These are phyloP conservation scores for Candida andamanensis DNA, from an alignment of 805 yeast species.

Conservation along the genomic window DNA sequence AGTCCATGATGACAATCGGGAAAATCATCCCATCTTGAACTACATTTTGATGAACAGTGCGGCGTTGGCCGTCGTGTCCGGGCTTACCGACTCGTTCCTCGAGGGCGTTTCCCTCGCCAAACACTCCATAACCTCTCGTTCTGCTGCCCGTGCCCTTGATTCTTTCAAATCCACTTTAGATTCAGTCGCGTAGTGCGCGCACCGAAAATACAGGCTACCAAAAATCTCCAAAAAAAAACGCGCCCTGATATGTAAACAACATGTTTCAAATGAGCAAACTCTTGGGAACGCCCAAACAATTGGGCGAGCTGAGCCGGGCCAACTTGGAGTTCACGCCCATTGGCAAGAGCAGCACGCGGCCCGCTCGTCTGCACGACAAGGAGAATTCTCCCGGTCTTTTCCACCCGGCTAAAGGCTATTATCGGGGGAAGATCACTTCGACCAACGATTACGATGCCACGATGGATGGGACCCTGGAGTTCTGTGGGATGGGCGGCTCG, in stretches of 20 bases:
- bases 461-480: conserved; percentile 4
- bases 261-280: conserved; percentile 7
- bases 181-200: neutral
- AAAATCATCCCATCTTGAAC: conserved; percentile 64
- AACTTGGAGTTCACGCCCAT: conserved; percentile 13
- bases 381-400: no score
- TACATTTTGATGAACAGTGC: conserved; percentile 89
- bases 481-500: conserved; percentile 4
- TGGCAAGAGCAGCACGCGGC: conserved; percentile 5
- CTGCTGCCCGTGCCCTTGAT: conserved; percentile 57
- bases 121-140: conserved; percentile 60
- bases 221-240: neutral
- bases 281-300: conserved; percentile 12
- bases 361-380: neutral
- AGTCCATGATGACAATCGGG: conserved; percentile 26
- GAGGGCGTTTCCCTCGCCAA: conserved; percentile 75
- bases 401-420: no score
- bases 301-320: no score
- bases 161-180: conserved; percentile 36
- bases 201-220: neutral
- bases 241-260: neutral
- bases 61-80: conserved; percentile 78
- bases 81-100: conserved; percentile 62
- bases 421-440: no score
- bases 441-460: no score